Base-by-base conservation (phyloP, 2,329 filamentous ascomycete species). In the Sphaerulina vaccinii region DNA sequence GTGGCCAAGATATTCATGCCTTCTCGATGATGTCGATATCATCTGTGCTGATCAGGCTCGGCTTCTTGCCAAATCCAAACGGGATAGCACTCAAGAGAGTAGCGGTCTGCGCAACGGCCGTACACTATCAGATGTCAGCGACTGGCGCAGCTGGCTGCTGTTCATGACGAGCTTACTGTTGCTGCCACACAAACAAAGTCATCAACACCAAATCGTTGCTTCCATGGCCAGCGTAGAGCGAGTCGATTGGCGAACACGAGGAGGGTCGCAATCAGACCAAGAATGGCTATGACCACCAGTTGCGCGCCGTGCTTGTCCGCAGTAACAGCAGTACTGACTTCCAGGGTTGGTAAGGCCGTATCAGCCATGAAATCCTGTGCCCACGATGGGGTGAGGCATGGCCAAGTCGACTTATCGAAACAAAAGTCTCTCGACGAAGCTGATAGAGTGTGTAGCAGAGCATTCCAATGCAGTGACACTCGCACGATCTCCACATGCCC, bases 301-400 rank as follows among this genome's bases (percentile, higher is more conserved):
- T 54, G 29, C 9, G 41, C 37, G 11, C 56, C 53, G 19, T 55
- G 56, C 9, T 57, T 51, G 22, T 54, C 52, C 3, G 22, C 18
- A 18, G 45, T 60, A 24, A 60, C 32, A 10, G 52, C 56, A 13
- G 51, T 57, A 45, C 56, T 61, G 22, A 54, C 11, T 24, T 39
- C 16, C 36, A 57, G 36, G 40, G 18, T 52, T 23, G 51, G 41
- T 15, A 32, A 32, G n/a, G 43, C 27, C n/a, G 41, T 21, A 19
- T 51, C 41, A 21, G 49, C 50, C 39, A 52, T 47, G 5, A 27
- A 15, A 19, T 37, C n/a, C 42, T 43, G 22, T 24, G 42, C 18
- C 36, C 23, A 22, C n/a, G 3, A 15, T n/a, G 9, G n/a, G n/a
- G 16, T 8, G 21, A 18, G 42, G n/a, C 24, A 22, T 32, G 13